phyloP scores from a whole-genome alignment of 2,329 filamentous ascomycete species.

The Talaromyces sp. region DNA sequence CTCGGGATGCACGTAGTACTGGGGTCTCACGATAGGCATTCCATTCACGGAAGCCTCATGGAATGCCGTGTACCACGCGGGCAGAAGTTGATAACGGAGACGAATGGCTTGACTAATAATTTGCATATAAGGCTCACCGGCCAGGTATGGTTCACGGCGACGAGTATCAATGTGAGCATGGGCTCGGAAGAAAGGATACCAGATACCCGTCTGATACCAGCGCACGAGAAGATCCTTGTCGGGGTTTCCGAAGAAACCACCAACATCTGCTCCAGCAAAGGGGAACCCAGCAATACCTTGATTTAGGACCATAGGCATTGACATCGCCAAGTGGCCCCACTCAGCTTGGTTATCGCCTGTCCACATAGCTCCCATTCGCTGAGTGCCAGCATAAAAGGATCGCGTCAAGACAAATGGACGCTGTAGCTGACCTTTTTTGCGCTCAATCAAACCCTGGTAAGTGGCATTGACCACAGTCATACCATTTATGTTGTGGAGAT shows the following conservation, averaged over 20 bases:
- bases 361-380: slow-evolving; percentile 94
- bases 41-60: slow-evolving; percentile 78
- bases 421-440: slow-evolving; percentile 77
- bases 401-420: slow-evolving; percentile 91
- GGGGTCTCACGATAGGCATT: slow-evolving; percentile 80
- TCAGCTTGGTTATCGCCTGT: slow-evolving; percentile 94
- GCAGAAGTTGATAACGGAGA: slow-evolving; percentile 81
- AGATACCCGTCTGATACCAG: slow-evolving; percentile 95
- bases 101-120: slow-evolving; percentile 86
- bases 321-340: slow-evolving; percentile 85
- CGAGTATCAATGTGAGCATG: slow-evolving; percentile 97
- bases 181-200: slow-evolving; percentile 96
- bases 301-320: slow-evolving; percentile 88
- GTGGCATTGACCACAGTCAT: slow-evolving; percentile 95
- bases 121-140: slow-evolving; percentile 73
- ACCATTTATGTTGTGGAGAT: slow-evolving; percentile 92
- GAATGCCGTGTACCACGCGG: slow-evolving; percentile 96
- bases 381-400: slow-evolving; percentile 85
- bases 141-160: slow-evolving; percentile 85
- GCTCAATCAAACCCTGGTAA: slow-evolving; percentile 73
- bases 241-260: slow-evolving; percentile 96
- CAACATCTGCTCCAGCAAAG: slow-evolving; percentile 91
- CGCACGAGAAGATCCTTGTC: slow-evolving; percentile 84
- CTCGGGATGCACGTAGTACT: slow-evolving; percentile 84
- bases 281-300: slow-evolving; percentile 91